Evolutionary conservation across 2,329 filamentous ascomycete species (phyloP).

Genomic region (Aureobasidium sp.): DNA sequence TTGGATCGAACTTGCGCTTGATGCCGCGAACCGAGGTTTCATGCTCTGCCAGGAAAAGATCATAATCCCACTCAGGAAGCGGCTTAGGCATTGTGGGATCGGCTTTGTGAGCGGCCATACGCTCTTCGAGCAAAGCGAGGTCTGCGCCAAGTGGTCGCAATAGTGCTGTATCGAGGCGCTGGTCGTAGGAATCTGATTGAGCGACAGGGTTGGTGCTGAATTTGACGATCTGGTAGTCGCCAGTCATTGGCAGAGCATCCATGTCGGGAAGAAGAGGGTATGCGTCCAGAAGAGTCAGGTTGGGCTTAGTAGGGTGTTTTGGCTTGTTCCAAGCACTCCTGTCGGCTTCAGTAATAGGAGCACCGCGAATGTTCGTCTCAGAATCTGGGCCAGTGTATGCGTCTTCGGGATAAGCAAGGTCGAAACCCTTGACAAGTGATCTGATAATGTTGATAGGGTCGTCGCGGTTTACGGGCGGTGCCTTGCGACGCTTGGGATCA

Average conservation of each 20-base stretch:
- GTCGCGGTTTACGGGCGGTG: conserved; percentile 40
- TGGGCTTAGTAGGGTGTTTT: conserved; percentile 52
- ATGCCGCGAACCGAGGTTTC: conserved; percentile 44
- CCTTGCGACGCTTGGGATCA: conserved; percentile 34
- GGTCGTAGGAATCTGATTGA: conserved; percentile 45
- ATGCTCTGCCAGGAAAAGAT: conserved; percentile 51
- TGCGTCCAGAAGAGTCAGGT: conserved; percentile 51
- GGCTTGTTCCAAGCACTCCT: conserved; percentile 53
- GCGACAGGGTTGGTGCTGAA: conserved; percentile 54
- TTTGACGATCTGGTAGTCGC: conserved; percentile 54
- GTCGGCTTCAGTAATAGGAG: conserved; percentile 48
- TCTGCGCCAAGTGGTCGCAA: conserved; percentile 48
- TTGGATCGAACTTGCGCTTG: conserved; percentile 49
- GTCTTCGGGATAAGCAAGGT: conserved; percentile 57
- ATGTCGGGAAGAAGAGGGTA: conserved; percentile 57
- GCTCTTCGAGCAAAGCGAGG: conserved; percentile 38
- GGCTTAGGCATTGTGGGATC: conserved; percentile 46
- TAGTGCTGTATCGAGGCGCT: conserved; percentile 53
- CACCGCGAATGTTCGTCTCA: conserved; percentile 45
- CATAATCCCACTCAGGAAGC: conserved; percentile 52
- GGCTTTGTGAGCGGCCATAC: conserved; percentile 40
- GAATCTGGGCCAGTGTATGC: conserved; percentile 62
- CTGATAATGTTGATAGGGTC: conserved; percentile 56
- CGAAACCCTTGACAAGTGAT: conserved; percentile 57
- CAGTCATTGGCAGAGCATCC: conserved; percentile 52